Conservation (phyloP, 148 eudicot species). For the Rhododendron ferrugineum region DNA sequence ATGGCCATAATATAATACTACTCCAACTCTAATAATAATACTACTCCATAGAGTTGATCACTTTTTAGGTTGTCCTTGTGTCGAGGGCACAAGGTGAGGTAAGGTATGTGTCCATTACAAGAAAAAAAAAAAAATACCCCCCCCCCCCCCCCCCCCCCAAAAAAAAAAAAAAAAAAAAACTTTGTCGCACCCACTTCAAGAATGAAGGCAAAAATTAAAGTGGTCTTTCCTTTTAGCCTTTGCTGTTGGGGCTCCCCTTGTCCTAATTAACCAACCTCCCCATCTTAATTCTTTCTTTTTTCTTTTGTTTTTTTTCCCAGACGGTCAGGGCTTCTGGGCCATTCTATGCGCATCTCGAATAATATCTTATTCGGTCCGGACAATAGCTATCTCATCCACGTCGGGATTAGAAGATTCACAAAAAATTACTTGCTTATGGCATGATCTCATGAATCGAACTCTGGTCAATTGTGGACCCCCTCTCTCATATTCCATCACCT, state of each 20-base stretch:
- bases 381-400: too few relatives aligned
- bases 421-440: too few relatives aligned
- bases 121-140: neutral
- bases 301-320: too few relatives aligned
- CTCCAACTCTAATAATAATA: too few relatives aligned
- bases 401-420: too few relatives aligned
- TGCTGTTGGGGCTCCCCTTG: neutral
- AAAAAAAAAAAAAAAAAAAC: too few relatives aligned
- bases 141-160: too few relatives aligned
- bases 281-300: too few relatives aligned
- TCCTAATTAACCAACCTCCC: too few relatives aligned
- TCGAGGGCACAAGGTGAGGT: constrained; percentile 3
- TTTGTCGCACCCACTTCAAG: neutral
- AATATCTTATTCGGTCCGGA: neutral
- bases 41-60: neutral
- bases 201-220: neutral
- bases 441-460: too few relatives aligned
- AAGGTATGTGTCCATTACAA: constrained; percentile 19
- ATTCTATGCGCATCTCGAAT: neutral
- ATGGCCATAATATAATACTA: neutral
- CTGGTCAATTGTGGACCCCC: neutral
- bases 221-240: neutral
- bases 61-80: neutral
- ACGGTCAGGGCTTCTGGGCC: neutral
- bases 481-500: constrained; percentile 9